Base-by-base conservation (phyloP, 257 asterid species). In the Nicotiana tomentosiformis region DNA sequence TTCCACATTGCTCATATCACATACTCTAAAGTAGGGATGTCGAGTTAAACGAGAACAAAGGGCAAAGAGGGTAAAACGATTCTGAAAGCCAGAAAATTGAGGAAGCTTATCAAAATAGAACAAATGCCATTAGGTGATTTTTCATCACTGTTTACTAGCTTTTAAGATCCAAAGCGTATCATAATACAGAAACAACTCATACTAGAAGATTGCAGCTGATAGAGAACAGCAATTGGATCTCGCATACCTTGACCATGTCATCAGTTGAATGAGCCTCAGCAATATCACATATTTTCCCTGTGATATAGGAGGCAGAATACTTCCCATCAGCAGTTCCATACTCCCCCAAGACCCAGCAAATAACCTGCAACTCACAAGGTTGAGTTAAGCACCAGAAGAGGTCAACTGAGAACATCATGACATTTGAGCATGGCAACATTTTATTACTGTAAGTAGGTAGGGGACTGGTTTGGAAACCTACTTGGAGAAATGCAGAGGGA, bases 271-370 rank as follows among this genome's bases (percentile, higher is more conserved):
- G 97, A 66, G 98, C 97, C 89, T 96, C 99, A 58, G 99, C 94
- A 76, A 89, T 92, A 80, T 96, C 99, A 86, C 97, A 90, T 87
- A 96, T 89, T 88, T 94, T 96, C 76, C 99, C 99, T 69, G 91
- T 90, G 77, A 94, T 91, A 90, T 96, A 93, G 68, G 98, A 91
- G 81, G 99, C 97, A 80, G 99, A 91, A 87, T 92, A 90, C 85
- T 91, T 94, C 78, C 97, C 97, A 90, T 90, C 98, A 81, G 95
- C 97, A 84, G 96, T 92, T 84, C 98, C 98, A 86, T 94, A 94
- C 90, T 96, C 99, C 80, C 99, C 99, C 87, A 96, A 86, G 81
- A 96, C 98, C 99, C 99, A 96, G 83, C 99, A 96, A 86, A 96
- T 96, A 78, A 96, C 98, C 99, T 96, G 89, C 51, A 69, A 80